Base-by-base conservation (phyloP, 306 rosid genomes). In the Boehmeria nivea region DNA sequence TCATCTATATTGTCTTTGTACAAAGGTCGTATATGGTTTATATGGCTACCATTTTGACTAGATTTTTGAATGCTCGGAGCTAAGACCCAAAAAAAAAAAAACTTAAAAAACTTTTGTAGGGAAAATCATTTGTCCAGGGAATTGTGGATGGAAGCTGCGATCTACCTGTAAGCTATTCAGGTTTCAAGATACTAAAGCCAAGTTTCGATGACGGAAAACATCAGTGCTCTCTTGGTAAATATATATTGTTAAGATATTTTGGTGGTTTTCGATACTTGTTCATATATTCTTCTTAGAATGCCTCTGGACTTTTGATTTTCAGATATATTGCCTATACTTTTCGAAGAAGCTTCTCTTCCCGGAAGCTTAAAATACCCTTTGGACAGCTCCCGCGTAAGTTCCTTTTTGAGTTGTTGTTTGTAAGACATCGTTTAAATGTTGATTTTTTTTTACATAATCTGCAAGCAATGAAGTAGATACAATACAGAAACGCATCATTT, bases 171-270 rank as follows among this genome's bases (percentile, higher is more conserved):
- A 60, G 46, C 67, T 77, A 65, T 73, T 54, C 77, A 36, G 61
- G 65, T 54, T 64, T 70, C 45, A 71, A 80, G 67, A 67, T 71
- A 16, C 56, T 66, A 28, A 64, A 78, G 51, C 27, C 72, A 36
- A 60, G 73, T 57, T 43, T 53, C 57, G 82, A 70, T 46, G 80
- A 67, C 23, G 73, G 61, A 34, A 60, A 67, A 18, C 68, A 47
- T 12, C 76, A 69, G 31, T 63, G 81, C 70, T 76, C 95, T 70
- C 24, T 74, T 49, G 95, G 97, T 83, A 77, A 70, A 60, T 56
- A 11, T 36, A 11, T 43, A 53, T 3, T 18, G 8, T 60, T 47
- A 13, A 9, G 6, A 1, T 11, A 34, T 39, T 3, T 33, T 18
- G 22, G 20, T 34, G 28, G 7, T 43, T 24, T 43, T 60, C 20